Conservation (phyloP, 371 early-diverging fungal genomes). For the Umbelopsis sp. region DNA sequence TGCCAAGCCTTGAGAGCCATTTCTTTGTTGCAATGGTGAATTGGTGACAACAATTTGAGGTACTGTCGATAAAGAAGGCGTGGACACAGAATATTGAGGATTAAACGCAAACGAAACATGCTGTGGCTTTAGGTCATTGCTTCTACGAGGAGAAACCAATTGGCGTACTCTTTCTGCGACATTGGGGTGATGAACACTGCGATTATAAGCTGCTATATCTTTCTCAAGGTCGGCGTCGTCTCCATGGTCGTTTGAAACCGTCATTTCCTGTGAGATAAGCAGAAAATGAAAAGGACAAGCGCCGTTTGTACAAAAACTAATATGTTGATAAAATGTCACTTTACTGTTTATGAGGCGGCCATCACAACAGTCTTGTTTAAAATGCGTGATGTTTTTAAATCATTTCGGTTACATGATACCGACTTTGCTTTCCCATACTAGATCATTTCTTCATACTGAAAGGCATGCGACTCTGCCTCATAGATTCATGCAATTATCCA, state of each 20-base stretch:
- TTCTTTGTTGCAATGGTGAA: background rate
- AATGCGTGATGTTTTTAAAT: background rate
- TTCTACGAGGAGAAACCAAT: conserved; percentile 1
- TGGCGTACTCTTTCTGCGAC: background rate
- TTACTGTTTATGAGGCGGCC: background rate
- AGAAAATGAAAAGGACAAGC: conserved; percentile 6
- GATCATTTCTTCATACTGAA: background rate
- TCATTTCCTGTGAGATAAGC: background rate
- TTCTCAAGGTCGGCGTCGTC: background rate
- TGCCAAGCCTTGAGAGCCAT: background rate
- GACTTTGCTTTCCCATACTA: background rate
- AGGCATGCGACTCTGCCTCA: background rate
- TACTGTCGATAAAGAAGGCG: background rate
- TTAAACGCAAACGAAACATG: conserved; percentile 17
- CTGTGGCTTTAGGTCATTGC: conserved; percentile 6
- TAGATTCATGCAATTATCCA: background rate
- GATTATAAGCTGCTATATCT: background rate
- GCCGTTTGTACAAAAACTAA: background rate
- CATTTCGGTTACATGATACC: conserved; percentile 2
- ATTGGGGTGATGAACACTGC: background rate
- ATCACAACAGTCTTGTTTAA: conserved; percentile 8
- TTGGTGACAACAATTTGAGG: background rate
- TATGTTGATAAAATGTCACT: background rate
- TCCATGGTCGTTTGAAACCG: background rate
- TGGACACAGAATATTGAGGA: conserved; percentile 8